A percentile compares a stretch with the other conserved stretches of the same genome.
Evolutionary conservation across 2,329 filamentous ascomycete species (phyloP).

Genomic region (Fusarium ambrosium): DNA sequence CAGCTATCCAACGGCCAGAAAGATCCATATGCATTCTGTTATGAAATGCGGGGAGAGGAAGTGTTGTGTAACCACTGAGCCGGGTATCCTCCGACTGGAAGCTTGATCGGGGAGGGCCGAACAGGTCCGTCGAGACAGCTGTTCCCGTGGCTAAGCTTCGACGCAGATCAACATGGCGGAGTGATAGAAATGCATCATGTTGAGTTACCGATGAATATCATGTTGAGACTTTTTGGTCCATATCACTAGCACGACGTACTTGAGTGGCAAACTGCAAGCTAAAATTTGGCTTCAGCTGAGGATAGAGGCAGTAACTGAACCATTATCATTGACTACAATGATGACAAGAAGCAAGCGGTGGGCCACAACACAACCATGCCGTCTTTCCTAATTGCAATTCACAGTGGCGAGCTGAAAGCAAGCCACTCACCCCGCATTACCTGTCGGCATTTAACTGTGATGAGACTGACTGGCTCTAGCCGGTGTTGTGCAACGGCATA

Average conservation of each 20-base stretch:
- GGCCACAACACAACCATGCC: neutral
- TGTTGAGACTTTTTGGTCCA: accelerated
- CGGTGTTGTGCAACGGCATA: neutral
- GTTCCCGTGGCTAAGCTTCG: neutral
- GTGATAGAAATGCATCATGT: neutral
- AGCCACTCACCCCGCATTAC: neutral
- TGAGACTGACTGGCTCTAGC: neutral
- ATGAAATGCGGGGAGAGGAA: neutral
- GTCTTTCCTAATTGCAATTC: neutral
- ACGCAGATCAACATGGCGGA: neutral
- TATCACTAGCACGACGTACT: no score
- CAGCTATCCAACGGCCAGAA: neutral
- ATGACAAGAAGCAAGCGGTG: no score
- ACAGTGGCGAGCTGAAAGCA: neutral
- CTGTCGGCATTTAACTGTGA: neutral
- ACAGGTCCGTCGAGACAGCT: neutral
- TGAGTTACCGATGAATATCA: neutral
- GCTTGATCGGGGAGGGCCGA: neutral
- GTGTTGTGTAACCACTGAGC: neutral
- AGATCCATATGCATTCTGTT: neutral
- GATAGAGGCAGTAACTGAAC: neutral
- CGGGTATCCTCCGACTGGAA: neutral
- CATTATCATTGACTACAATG: neutral
- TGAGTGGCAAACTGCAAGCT: neutral
- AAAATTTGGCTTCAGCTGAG: neutral